phyloP scores from a whole-genome alignment of 192 early-diverging fungal species.

The Phycomyces blakesleeanus region DNA sequence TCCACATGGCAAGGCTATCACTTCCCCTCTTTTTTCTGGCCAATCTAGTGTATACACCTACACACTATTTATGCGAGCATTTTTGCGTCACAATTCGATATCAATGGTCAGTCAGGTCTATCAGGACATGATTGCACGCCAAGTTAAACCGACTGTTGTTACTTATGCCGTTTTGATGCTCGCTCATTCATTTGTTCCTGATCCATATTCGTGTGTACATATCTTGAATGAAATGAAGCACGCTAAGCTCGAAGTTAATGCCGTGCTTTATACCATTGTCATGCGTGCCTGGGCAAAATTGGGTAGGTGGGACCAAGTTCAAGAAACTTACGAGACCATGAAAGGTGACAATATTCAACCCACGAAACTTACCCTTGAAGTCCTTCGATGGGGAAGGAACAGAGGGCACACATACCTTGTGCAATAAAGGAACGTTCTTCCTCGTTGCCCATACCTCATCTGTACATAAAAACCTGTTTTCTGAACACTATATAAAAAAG shows the following conservation, averaged over 20 bases:
- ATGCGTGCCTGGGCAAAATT: slow-evolving; percentile 39
- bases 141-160: slow-evolving; percentile 25
- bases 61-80: slow-evolving; percentile 36
- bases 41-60: slow-evolving; percentile 26
- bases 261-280: slow-evolving; percentile 31
- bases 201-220: slow-evolving; percentile 18
- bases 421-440: background rate
- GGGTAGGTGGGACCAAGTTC: slow-evolving; percentile 20
- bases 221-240: slow-evolving; percentile 25
- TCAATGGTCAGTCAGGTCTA: slow-evolving; percentile 25
- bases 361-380: slow-evolving; percentile 22
- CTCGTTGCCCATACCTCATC: too few species aligned
- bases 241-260: slow-evolving; percentile 23
- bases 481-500: too few species aligned
- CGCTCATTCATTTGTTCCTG: slow-evolving; percentile 33
- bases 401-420: background rate
- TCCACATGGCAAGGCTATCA: background rate
- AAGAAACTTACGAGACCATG: slow-evolving; percentile 36
- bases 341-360: slow-evolving; percentile 21
- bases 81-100: slow-evolving; percentile 27
- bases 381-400: slow-evolving; percentile 21
- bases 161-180: slow-evolving; percentile 39
- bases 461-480: too few species aligned
- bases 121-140: slow-evolving; percentile 27
- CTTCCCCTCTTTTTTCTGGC: background rate